Evolutionary conservation across 345 rosid genomes (phyloP), one percentile per base, ranked within the genome.

Genomic region (Pistacia atlantica): DNA sequence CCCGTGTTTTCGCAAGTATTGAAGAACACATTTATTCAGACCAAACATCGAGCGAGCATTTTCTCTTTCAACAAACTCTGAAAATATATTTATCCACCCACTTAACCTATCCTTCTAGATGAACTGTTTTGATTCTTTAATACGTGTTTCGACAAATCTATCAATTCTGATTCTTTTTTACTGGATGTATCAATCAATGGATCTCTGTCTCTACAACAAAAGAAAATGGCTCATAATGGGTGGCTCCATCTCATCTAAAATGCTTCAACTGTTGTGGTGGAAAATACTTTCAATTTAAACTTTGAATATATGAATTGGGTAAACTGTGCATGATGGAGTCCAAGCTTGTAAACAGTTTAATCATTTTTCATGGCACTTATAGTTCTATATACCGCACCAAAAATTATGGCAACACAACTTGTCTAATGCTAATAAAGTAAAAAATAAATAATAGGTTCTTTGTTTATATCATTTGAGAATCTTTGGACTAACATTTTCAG

Each of bases 351-450:
- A 13, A 35, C 25, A 25, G 22, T 46, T 6, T 4, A 22, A 25
- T 67, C 57, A 6, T 52, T 33, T 11, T 48, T 25, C 71, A 46
- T 22, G 58, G 58, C 37, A 14, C 4, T 8, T 28, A 67, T 9
- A 67, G 31, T 51, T 48, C 25, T 25, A 13, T 25, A 13, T 20
- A 67, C 71, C 57, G 58, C 71, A 49, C 57, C 57, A 67, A 67
- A 28, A 67, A 3, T 8, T 49, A 25, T 12, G 35, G 38, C 11
- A 31, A 28, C 65, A 14, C 5, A 14, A 33, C 52, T 22, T 22
- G 11, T 22, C 71, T 48, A 46, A 28, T 10, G 16, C 54, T 45
- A 46, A 67, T 11, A 13, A 62, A n/a, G 1, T 25, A 31, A 42
- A 7, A 33, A 62, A 12, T 4, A 52, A 12, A 52, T 52, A 1